Evolutionary conservation across 345 rosid species (phyloP).

Genomic region (Sisymbrium irio): DNA sequence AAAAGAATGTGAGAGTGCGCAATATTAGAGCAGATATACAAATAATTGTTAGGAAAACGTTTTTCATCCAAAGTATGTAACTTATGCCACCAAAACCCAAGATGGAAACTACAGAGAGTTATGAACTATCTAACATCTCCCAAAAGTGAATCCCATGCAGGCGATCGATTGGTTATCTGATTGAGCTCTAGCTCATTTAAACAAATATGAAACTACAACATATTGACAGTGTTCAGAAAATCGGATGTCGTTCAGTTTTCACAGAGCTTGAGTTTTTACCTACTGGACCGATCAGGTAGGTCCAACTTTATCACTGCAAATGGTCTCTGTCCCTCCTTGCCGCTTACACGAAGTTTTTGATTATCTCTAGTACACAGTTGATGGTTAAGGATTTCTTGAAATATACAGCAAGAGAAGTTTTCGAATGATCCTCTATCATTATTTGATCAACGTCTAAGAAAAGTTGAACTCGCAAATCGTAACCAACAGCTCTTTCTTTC

Average conservation of each 20-base stretch:
- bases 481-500: constrained; percentile 31
- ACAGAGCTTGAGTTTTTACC: constrained; percentile 3
- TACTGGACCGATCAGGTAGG: constrained; percentile 13
- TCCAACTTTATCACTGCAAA: constrained; percentile 41
- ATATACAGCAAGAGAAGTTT: background rate
- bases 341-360: constrained; percentile 28
- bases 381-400: background rate
- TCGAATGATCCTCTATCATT: background rate
- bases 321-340: constrained; percentile 35
- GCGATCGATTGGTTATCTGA: background rate
- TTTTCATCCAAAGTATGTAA: background rate
- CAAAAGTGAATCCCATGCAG: background rate
- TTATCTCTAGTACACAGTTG: background rate
- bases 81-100: background rate
- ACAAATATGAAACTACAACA: background rate
- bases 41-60: background rate
- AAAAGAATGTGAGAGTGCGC: background rate
- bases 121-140: background rate
- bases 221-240: constrained; percentile 1
- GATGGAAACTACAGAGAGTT: background rate
- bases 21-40: background rate
- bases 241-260: background rate
- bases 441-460: constrained; percentile 1
- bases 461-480: constrained; percentile 2
- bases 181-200: background rate